phyloP scores from a whole-genome alignment of 441 rosid species.

The Jatropha multifida region DNA sequence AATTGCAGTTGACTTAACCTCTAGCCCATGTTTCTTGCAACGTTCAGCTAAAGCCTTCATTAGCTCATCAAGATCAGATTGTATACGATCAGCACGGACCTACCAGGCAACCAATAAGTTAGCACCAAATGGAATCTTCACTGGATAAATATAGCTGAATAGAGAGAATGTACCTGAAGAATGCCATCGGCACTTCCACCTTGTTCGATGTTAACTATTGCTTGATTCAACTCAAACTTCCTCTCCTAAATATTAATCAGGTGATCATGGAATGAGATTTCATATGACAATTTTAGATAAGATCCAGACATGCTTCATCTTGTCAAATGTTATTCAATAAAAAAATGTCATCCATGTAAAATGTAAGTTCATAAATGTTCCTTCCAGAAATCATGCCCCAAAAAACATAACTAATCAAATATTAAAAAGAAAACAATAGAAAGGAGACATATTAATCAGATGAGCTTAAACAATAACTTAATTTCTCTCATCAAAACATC shows the following conservation, averaged over 20 bases:
- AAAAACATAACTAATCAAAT: not conserved
- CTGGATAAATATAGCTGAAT: constrained; percentile 17
- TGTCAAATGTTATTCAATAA: not conserved
- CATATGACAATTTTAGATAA: not conserved
- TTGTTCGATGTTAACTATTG: constrained; percentile 83
- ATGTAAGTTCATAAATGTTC: not conserved
- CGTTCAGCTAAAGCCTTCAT: constrained; percentile 75
- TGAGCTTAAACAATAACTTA: not conserved
- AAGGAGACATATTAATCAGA: not conserved
- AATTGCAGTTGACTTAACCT: constrained; percentile 69
- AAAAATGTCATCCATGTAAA: not conserved
- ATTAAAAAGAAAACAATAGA: not conserved
- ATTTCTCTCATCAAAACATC: not conserved
- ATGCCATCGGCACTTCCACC: constrained; percentile 98
- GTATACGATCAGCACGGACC: constrained; percentile 98
- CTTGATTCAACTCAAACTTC: constrained; percentile 84
- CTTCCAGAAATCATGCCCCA: not conserved
- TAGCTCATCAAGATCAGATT: constrained; percentile 91
- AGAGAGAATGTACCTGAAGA: constrained; percentile 67
- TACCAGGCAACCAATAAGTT: constrained; percentile 34
- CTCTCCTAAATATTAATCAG: constrained; percentile 57
- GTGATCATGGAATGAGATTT: constrained; percentile 20
- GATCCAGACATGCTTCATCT: constrained; percentile 9
- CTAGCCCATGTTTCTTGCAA: constrained; percentile 83
- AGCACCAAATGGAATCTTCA: constrained; percentile 27